Evolutionary conservation across 495 filamentous ascomycete genomes (phyloP).

Genomic region (Penicillium maclennaniae): DNA sequence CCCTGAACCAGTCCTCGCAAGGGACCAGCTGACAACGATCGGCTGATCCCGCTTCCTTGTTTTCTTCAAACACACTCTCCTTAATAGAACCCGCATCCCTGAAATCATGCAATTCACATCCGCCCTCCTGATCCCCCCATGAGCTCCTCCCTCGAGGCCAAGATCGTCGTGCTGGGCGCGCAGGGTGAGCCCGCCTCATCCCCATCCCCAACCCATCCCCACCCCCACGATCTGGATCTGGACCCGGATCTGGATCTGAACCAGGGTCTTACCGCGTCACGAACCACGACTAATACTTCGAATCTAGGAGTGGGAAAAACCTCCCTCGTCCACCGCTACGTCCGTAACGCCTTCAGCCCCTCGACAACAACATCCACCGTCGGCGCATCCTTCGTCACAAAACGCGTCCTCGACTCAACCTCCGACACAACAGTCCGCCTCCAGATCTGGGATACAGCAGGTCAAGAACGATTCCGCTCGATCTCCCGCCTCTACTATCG

Average conservation of each 20-base stretch:
- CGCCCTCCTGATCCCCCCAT: slow-evolving; percentile 42
- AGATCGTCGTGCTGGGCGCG: slow-evolving; percentile 85
- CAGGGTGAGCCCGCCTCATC: slow-evolving; percentile 51
- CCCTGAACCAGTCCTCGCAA: background rate
- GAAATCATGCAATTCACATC: slow-evolving; percentile 15
- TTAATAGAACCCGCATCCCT: slow-evolving; percentile 29
- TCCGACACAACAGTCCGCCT: slow-evolving; percentile 75
- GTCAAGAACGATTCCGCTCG: slow-evolving; percentile 90
- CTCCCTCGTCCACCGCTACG: slow-evolving; percentile 80
- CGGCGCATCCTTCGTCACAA: slow-evolving; percentile 91
- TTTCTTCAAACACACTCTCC: background rate
- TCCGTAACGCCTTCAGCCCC: slow-evolving; percentile 72
- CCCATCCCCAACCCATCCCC: background rate
- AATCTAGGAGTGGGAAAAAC: slow-evolving; percentile 84
- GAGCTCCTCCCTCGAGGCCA: slow-evolving; percentile 80
- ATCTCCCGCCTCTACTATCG: slow-evolving; percentile 95
- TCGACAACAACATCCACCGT: slow-evolving; percentile 72
- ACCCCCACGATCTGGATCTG: background rate
- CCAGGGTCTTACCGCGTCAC: background rate
- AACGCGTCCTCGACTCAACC: slow-evolving; percentile 81
- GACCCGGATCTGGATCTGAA: too few species aligned
- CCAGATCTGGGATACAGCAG: slow-evolving; percentile 93
- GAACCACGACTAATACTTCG: background rate
- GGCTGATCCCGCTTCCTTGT: background rate
- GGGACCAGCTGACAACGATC: background rate